Percentiles rank a stretch among this genome's conserved stretches.
phyloP scores from a whole-genome alignment of 2,329 filamentous ascomycete species.

The Xylariaceae sp. region DNA sequence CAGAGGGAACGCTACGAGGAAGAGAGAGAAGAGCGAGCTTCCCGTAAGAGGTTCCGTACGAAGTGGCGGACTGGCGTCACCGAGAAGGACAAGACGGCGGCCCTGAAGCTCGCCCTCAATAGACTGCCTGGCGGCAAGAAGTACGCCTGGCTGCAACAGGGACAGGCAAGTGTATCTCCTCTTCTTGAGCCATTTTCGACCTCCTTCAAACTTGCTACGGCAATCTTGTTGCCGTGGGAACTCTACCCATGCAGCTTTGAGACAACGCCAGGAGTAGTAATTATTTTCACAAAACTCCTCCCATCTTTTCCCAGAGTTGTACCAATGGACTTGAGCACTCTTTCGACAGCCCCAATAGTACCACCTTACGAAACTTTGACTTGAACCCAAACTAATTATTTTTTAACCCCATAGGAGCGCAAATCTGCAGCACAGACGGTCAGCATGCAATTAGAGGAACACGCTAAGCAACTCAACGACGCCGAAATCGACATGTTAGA shows the following conservation, averaged over 20 bases:
- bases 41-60: slow-evolving; percentile 8
- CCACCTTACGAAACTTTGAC: too few relatives aligned
- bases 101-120: slow-evolving; percentile 22
- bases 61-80: slow-evolving; percentile 16
- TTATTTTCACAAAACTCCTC: too few relatives aligned
- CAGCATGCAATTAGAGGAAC: too few relatives aligned
- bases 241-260: not conserved
- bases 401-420: slow-evolving; percentile 21
- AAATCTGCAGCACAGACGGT: not conserved
- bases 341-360: too few relatives aligned
- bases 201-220: too few relatives aligned
- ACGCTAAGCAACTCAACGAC: not conserved
- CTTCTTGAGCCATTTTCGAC: too few relatives aligned
- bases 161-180: too few relatives aligned
- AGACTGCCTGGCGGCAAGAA: slow-evolving; percentile 15
- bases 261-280: too few relatives aligned
- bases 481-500: slow-evolving; percentile 12
- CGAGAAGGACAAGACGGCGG: slow-evolving; percentile 14
- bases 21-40: slow-evolving; percentile 40
- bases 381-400: too few relatives aligned
- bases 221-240: too few relatives aligned
- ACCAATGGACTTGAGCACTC: too few relatives aligned
- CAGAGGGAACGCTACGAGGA: slow-evolving; percentile 21
- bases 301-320: too few relatives aligned
- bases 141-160: slow-evolving; percentile 34